Conservation (phyloP, 225 moss, liverwort and hornwort genomes). For the Anthoceros angustus region DNA sequence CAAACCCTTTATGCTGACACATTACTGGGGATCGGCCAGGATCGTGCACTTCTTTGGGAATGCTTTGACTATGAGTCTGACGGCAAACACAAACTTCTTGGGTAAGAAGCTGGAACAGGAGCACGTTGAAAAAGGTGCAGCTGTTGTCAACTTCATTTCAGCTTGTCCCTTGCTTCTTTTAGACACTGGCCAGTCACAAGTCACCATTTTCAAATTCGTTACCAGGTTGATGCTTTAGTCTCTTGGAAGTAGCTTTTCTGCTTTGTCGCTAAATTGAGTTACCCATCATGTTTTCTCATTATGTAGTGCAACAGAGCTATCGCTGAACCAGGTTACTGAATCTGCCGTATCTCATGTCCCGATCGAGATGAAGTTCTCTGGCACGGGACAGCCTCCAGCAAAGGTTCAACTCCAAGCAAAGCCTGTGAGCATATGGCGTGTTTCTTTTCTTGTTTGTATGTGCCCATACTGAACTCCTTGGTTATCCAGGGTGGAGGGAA, state of each 20-base stretch:
- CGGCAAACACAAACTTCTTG: constrained; percentile 70
- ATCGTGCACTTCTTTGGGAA: constrained; percentile 41
- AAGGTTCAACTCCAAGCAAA: neutral
- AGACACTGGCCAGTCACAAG: no score
- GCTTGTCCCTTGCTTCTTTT: no score
- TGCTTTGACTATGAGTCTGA: constrained; percentile 50
- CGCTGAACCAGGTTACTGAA: neutral
- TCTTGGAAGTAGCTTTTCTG: neutral
- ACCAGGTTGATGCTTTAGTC: neutral
- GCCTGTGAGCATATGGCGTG: neutral
- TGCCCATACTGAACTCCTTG: constrained; percentile 2
- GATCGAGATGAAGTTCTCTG: neutral
- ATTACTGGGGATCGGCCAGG: constrained; percentile 13
- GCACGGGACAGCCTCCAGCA: neutral
- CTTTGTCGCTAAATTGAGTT: neutral
- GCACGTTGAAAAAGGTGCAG: no score
- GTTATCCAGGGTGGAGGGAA: constrained; percentile 43
- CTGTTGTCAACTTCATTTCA: no score
- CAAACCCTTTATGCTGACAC: constrained; percentile 5
- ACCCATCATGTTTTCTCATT: neutral
- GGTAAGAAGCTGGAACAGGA: constrained; percentile 14
- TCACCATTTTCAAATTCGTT: no score
- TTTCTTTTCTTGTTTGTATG: neutral
- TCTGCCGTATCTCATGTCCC: neutral
- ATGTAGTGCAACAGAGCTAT: neutral